Base-by-base conservation (phyloP, 495 filamentous ascomycete species). In the Barbatosphaeria neglecta region DNA sequence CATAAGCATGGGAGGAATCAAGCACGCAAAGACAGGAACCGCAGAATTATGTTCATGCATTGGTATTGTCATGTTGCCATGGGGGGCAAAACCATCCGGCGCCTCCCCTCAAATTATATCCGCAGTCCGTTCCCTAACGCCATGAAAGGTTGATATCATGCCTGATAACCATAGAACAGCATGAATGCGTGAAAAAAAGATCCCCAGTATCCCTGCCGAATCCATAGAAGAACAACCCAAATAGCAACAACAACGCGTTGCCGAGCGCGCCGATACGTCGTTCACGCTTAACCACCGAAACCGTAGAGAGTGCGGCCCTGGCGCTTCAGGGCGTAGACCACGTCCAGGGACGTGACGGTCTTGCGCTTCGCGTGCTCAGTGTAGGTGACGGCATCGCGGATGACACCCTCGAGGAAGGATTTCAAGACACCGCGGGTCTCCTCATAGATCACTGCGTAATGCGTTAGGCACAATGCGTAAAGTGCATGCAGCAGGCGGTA, bases 351-450 rank as follows among this genome's bases (percentile, higher is more conserved):
- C 33, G 88, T 94, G 67, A 95, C 89, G 41, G 89, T 95, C 86
- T 95, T 95, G 69, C 90, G 86, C 81, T 93, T 93, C 65, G 88
- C 87, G 76, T 93, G 86, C 72, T 95, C 89, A 31, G 86, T 95
- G 76, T 94, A 97, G 60, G 92, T 95, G 76, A 96, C 90, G 50
- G 90, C 90, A 51, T 95, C 90, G 73, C 87, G 88, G 70, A 98
- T 98, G 74, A 98, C 92, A 76, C 89, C 87, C 77, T 98, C 92
- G 58, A 98, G 88, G 90, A 98, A 98, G 74, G 90, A 92, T 86
- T 98, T 98, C 61, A 98, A 84, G 63, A 98, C 92, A 83, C 90
- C 89, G 67, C 92, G 92, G 60, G 92, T 98, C 82, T 98, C 92
- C 67, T 98, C 92, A 82, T 98, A 98, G 83, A 98, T 81, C 77